Base-by-base conservation (phyloP, 2,329 filamentous ascomycete species). In the Tolypocladium album region DNA sequence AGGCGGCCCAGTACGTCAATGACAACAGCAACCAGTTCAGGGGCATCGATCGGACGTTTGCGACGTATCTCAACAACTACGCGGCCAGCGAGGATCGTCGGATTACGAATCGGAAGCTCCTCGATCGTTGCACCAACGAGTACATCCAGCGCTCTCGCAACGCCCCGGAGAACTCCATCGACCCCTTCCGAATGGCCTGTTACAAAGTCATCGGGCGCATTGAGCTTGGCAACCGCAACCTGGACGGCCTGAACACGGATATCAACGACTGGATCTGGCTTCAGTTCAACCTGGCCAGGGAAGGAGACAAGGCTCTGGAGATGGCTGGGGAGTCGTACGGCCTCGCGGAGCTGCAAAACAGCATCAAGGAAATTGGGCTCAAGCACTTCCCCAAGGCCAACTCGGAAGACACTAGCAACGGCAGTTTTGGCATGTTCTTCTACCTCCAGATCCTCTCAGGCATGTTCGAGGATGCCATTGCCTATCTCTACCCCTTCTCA, bases 151-250 rank as follows among this genome's bases (percentile, higher is more conserved):
- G 92, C 55, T 83, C 87, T 34, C 88, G 90, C 64, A 90, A 95
- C 68, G 90, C 90, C 0, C 89, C 90, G 0, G 90, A 94, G 61
- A 88, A 92, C 70, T 89, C 90, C 1, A 86, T 95, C 64, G 94
- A 99, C 71, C 94, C 94, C 34, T 99, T 95, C 77, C 87, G 92
- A 59, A 92, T 96, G 86, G 92, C 93, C 56, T 97, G 94, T 73
- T 97, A 97, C 81, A 97, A 99, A 80, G 87, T 99, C 63, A 88
- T 99, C 67, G 94, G 95, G 55, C 91, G 86, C 55, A 88, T 86
- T 66, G 86, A 88, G 67, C 76, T 89, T 34, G 79, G 77, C 69
- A 86, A 86, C 72, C 82, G 86, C 63, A 84, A 80, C 65, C 72
- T 88, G 38, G 84, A 87, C 31, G 82, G 82, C 55, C 75, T 88